These are phyloP conservation scores for Phylloporus scabripes DNA, from an alignment of 768 basidiomycete genomes.

Conservation along the genomic window DNA sequence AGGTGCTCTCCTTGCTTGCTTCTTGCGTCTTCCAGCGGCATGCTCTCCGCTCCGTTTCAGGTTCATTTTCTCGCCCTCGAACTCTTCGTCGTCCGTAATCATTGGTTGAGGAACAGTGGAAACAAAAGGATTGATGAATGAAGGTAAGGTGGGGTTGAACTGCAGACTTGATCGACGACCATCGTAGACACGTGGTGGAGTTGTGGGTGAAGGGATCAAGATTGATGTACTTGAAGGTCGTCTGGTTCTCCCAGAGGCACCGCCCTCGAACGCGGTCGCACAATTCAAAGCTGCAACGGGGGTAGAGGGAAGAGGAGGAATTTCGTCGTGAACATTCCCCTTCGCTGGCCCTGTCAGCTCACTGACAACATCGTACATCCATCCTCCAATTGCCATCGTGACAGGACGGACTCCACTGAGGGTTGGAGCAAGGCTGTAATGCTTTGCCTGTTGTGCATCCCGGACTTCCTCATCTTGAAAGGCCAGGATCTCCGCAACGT, in stretches of 20 bases:
- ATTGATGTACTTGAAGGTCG: conserved; percentile 35
- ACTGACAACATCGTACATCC: conserved; percentile 80
- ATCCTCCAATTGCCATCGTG: conserved; percentile 53
- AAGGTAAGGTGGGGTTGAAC: conserved; percentile 54
- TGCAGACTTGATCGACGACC: conserved; percentile 49
- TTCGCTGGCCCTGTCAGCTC: conserved; percentile 46
- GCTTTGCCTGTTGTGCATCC: conserved; percentile 24
- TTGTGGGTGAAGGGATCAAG: conserved; percentile 28
- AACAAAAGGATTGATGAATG: conserved; percentile 27
- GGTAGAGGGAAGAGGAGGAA: conserved; percentile 20
- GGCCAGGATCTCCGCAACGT: conserved; percentile 43
- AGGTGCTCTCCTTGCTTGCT: conserved; percentile 13
- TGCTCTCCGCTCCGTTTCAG: conserved; percentile 35
- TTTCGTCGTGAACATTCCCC: not conserved
- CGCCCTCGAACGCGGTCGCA: conserved; percentile 17
- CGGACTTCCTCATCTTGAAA: conserved; percentile 40
- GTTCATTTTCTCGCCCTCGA: conserved; percentile 42
- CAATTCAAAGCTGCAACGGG: conserved; percentile 16
- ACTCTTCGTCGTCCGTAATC: conserved; percentile 35
- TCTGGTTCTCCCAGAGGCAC: conserved; percentile 15
- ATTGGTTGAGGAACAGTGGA: conserved; percentile 12
- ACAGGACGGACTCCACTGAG: conserved; percentile 43
- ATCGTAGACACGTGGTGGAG: conserved; percentile 27
- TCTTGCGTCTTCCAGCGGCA: conserved; percentile 36
- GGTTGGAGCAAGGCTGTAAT: conserved; percentile 38